phyloP scores from a whole-genome alignment of 331 rosid species.

The Dryas integrifolia region DNA sequence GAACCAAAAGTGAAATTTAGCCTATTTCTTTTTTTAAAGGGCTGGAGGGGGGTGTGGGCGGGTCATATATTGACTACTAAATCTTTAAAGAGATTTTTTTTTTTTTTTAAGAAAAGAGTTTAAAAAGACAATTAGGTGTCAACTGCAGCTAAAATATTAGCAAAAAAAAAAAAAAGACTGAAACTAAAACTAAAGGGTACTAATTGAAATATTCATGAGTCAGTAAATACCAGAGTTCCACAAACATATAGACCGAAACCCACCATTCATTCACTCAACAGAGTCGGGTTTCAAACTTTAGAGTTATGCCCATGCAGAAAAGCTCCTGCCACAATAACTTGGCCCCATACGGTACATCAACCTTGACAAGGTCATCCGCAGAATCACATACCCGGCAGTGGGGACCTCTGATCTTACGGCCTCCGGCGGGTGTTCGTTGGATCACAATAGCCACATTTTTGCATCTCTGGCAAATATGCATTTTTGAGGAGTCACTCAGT shows the following conservation, averaged over 20 bases:
- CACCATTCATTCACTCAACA: constrained; percentile 36
- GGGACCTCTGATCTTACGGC: constrained; percentile 83
- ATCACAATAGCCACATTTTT: constrained; percentile 68
- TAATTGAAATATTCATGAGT: not conserved
- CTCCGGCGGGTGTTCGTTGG: constrained; percentile 64
- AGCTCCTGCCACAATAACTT: constrained; percentile 87
- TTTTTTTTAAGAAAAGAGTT: no score
- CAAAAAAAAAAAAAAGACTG: not conserved
- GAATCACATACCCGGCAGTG: constrained; percentile 75
- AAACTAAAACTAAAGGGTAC: not conserved
- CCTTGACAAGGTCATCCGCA: constrained; percentile 67
- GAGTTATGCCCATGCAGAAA: constrained; percentile 88
- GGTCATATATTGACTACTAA: no score
- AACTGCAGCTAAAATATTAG: no score
- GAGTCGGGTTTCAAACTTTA: constrained; percentile 68
- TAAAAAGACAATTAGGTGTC: not conserved
- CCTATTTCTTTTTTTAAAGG: no score
- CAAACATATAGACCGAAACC: no score
- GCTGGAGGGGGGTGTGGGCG: no score
- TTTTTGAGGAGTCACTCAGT: constrained; percentile 85
- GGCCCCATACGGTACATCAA: constrained; percentile 85
- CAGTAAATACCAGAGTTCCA: not conserved
- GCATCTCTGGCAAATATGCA: constrained; percentile 75
- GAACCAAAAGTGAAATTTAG: no score
- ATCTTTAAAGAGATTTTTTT: no score